A percentile compares a stretch with the other conserved stretches of the same genome.
Conservation (phyloP, 768 basidiomycete genomes). For the Strobilomyces echinocephalus region DNA sequence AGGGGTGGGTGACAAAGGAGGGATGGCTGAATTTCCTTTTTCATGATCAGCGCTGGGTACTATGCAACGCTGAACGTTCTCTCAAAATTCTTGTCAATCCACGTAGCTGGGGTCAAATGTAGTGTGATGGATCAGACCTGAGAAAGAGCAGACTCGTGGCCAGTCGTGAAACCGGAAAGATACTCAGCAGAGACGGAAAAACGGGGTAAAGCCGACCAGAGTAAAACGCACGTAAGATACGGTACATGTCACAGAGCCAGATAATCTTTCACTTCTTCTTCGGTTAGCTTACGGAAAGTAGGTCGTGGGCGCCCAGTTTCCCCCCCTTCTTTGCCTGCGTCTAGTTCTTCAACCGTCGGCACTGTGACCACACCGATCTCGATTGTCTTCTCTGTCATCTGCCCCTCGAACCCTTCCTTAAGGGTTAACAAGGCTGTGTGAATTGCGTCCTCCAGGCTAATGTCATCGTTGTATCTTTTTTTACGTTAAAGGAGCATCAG, state of each 20-base stretch:
- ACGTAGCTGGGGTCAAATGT: conserved; percentile 5
- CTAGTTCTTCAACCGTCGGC: conserved; percentile 57
- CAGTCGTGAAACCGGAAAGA: conserved; percentile 9
- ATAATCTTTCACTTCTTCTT: conserved; percentile 97
- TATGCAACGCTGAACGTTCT: conserved; percentile 6
- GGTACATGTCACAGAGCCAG: conserved; percentile 62
- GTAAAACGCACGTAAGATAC: conserved; percentile 30
- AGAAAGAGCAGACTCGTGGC: conserved; percentile 2
- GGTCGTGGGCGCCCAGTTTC: conserved; percentile 70
- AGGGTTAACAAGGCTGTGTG: conserved; percentile 96
- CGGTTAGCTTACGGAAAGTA: conserved; percentile 90
- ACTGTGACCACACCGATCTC: conserved; percentile 97
- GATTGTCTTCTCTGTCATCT: conserved; percentile 99
- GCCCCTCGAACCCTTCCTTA: conserved; percentile 99
- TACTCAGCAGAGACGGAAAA: conserved; percentile 13
- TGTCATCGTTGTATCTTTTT: conserved; percentile 98
- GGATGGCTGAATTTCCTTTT: conserved; percentile 20
- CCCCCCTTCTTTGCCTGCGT: conserved; percentile 63
- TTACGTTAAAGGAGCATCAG: conserved; percentile 21
- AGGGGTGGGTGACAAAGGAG: conserved; percentile 23
- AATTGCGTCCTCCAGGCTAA: conserved; percentile 97
- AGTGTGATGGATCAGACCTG: conserved; percentile 3
- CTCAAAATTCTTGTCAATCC: conserved; percentile 6
- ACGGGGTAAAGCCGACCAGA: conserved; percentile 12
- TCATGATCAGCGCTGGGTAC: conserved; percentile 25